Percentiles rank a stretch among this genome's conserved stretches.
These are phyloP conservation scores for Suillus subluteus DNA, from an alignment of 768 basidiomycete species.

Conservation along the genomic window DNA sequence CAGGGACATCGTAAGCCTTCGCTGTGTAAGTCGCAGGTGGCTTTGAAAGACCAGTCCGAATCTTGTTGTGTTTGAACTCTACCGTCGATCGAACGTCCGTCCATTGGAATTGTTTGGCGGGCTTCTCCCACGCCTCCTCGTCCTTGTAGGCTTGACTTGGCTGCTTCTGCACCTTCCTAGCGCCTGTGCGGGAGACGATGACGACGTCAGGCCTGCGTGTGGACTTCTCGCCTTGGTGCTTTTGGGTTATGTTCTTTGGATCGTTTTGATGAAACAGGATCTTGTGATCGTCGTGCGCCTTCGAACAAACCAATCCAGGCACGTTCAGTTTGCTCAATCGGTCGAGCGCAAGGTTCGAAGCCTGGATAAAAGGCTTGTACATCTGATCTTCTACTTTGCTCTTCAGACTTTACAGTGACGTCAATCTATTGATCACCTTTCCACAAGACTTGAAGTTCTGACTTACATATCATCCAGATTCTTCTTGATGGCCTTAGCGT, in stretches of 20 bases:
- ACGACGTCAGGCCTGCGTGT: not conserved
- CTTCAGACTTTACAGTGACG: not conserved
- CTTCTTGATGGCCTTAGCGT: not conserved
- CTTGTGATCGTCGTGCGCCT: not conserved
- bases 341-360: not conserved
- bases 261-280: conserved; percentile 1
- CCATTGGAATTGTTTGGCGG: not conserved
- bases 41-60: not conserved
- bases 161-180: not conserved
- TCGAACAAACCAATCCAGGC: not conserved
- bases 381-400: not conserved
- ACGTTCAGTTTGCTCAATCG: not conserved
- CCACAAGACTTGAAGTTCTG: not conserved
- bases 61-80: conserved; percentile 5
- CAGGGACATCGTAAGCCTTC: not conserved
- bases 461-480: not conserved
- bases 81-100: not conserved
- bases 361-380: not conserved
- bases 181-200: not conserved
- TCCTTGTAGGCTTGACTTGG: not conserved
- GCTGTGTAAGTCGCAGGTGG: not conserved
- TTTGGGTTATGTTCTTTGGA: not conserved
- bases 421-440: not conserved
- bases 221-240: not conserved
- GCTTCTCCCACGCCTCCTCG: not conserved